Evolutionary conservation across 257 asterid species (phyloP).

Genomic region (Nicotiana paniculata): DNA sequence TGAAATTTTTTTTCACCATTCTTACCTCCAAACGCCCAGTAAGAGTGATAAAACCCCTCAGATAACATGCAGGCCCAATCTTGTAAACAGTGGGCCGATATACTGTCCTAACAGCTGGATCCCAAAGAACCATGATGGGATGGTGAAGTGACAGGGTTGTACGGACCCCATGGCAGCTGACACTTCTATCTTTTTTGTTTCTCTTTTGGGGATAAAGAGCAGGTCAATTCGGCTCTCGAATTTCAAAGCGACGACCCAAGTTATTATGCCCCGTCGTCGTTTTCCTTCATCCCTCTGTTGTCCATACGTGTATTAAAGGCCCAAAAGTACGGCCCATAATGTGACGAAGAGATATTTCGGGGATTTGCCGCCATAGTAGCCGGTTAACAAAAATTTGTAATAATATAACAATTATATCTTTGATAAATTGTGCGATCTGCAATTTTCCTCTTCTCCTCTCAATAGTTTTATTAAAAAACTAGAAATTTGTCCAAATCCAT

Average conservation of each 20-base stretch:
- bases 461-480: no score
- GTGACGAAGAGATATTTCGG: background rate
- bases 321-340: background rate
- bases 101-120: constrained; percentile 2
- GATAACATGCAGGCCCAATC: background rate
- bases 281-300: background rate
- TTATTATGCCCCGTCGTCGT: background rate
- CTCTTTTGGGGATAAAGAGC: background rate
- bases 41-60: no score
- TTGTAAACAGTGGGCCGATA: background rate
- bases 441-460: no score
- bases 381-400: no score
- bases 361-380: no score
- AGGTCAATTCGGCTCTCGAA: background rate
- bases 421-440: no score
- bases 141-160: background rate
- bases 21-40: no score
- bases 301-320: background rate
- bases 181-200: background rate
- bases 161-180: background rate
- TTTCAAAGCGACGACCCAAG: background rate
- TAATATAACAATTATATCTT: no score
- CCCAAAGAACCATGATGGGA: background rate
- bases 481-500: no score
- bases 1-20: no score